phyloP scores from a whole-genome alignment of 495 filamentous ascomycete genomes.

The Ascobolus immersus region DNA sequence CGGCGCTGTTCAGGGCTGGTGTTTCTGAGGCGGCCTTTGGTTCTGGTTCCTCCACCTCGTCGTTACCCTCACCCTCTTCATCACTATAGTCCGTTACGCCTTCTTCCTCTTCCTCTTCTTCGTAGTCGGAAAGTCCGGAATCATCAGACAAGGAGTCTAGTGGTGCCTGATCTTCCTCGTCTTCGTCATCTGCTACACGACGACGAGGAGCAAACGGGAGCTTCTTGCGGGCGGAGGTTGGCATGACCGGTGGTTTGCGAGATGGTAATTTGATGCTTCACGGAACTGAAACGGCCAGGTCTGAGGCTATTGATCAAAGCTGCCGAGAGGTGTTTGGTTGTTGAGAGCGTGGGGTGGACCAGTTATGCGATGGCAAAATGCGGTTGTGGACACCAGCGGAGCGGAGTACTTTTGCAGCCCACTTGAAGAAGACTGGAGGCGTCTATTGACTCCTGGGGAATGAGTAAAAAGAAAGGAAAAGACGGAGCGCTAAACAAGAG shows the following conservation, averaged over 20 bases:
- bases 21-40: neutral
- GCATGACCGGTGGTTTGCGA: constrained; percentile 2
- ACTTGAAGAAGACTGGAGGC: no score
- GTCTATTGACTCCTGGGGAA: no score
- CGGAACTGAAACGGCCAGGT: no score
- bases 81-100: constrained; percentile 2
- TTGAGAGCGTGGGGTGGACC: no score
- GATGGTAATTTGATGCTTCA: neutral
- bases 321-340: no score
- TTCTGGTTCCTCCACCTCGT: constrained; percentile 4
- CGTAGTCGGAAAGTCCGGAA: constrained; percentile 10
- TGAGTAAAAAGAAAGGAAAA: no score
- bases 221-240: constrained; percentile 7
- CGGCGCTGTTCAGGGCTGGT: neutral
- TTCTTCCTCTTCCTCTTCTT: constrained; percentile 9
- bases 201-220: constrained; percentile 8
- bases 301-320: no score
- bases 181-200: constrained; percentile 8
- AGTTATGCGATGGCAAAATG: no score
- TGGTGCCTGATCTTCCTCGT: constrained; percentile 9
- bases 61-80: constrained; percentile 6
- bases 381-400: no score
- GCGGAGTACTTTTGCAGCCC: no score
- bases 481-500: no score
- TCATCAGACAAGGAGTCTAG: constrained; percentile 13